Percentiles rank a stretch among this genome's conserved stretches.
phyloP scores from a whole-genome alignment of 2,329 filamentous ascomycete species.

The Penicillium sp. region DNA sequence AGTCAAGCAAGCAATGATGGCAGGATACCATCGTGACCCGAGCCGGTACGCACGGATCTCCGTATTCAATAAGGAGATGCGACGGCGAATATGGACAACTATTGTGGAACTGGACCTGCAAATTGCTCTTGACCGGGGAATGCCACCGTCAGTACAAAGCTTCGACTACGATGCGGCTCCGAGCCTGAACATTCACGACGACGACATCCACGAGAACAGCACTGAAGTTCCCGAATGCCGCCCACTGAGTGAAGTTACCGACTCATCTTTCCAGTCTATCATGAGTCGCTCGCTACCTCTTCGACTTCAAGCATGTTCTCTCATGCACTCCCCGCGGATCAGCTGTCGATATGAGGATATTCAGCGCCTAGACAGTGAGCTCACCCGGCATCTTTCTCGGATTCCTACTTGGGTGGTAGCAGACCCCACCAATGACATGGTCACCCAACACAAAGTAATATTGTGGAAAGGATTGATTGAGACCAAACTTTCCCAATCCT shows the following conservation, averaged over 20 bases:
- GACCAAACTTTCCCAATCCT: slow-evolving; percentile 36
- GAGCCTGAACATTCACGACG: slow-evolving; percentile 54
- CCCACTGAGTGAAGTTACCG: slow-evolving; percentile 36
- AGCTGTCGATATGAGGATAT: slow-evolving; percentile 44
- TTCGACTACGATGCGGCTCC: slow-evolving; percentile 51
- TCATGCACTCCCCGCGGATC: slow-evolving; percentile 41
- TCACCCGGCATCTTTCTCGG: slow-evolving; percentile 35
- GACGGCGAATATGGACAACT: slow-evolving; percentile 58
- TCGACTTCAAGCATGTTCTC: slow-evolving; percentile 33
- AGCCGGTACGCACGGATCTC: slow-evolving; percentile 37
- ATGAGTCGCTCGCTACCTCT: slow-evolving; percentile 33
- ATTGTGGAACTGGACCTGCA: slow-evolving; percentile 59
- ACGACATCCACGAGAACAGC: slow-evolving; percentile 45
- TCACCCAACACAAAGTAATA: slow-evolving; percentile 29
- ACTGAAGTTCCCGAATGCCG: slow-evolving; percentile 32
- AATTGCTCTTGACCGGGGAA: slow-evolving; percentile 55
- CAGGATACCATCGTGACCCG: slow-evolving; percentile 52
- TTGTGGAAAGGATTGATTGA: slow-evolving; percentile 38
- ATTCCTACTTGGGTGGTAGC: slow-evolving; percentile 35
- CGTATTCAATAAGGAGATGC: slow-evolving; percentile 47
- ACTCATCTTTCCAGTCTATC: slow-evolving; percentile 38
- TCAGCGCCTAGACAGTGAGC: slow-evolving; percentile 40
- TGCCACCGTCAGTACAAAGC: slow-evolving; percentile 49
- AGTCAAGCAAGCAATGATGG: slow-evolving; percentile 53
- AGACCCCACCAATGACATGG: slow-evolving; percentile 21